A percentile compares a stretch with the other conserved stretches of the same genome.
Evolutionary conservation across 164 flowering plant species (phyloP).

Genomic region (Nelumbo lutea): DNA sequence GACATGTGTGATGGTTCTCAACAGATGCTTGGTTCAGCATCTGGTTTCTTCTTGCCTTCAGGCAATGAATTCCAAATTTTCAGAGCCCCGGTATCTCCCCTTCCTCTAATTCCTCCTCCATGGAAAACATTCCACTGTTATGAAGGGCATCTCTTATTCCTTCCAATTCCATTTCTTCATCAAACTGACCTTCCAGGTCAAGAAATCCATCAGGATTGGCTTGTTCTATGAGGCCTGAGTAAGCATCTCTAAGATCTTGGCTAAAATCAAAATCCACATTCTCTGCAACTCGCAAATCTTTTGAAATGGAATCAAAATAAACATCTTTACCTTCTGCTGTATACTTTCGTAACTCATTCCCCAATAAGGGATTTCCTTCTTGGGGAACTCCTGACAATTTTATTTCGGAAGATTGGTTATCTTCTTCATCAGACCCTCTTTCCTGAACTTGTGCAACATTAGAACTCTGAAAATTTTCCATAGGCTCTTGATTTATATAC

Average conservation of each 20-base stretch:
- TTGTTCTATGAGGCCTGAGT: slow-evolving; percentile 43
- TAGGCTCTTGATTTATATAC: slow-evolving; percentile 11
- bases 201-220: slow-evolving; percentile 62
- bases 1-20: too few species aligned
- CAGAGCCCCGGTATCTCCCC: slow-evolving; percentile 47
- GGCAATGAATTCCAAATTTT: neutral
- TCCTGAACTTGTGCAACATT: neutral
- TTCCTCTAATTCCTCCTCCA: slow-evolving; percentile 61
- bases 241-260: slow-evolving; percentile 53
- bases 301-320: slow-evolving; percentile 6
- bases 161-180: slow-evolving; percentile 14
- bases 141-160: slow-evolving; percentile 3
- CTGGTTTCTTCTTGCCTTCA: too few species aligned
- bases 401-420: slow-evolving; percentile 6
- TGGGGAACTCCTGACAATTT: neutral
- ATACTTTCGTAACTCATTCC: neutral
- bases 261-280: slow-evolving; percentile 46
- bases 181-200: slow-evolving; percentile 40
- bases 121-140: slow-evolving; percentile 4
- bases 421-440: slow-evolving; percentile 8
- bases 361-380: neutral
- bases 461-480: slow-evolving; percentile 4
- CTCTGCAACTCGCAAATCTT: slow-evolving; percentile 14
- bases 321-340: slow-evolving; percentile 5
- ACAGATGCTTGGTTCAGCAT: too few species aligned